Percentiles rank a stretch among this genome's conserved stretches.
phyloP scores from a whole-genome alignment of 306 rosid genomes.

The Phaseolus lunatus region DNA sequence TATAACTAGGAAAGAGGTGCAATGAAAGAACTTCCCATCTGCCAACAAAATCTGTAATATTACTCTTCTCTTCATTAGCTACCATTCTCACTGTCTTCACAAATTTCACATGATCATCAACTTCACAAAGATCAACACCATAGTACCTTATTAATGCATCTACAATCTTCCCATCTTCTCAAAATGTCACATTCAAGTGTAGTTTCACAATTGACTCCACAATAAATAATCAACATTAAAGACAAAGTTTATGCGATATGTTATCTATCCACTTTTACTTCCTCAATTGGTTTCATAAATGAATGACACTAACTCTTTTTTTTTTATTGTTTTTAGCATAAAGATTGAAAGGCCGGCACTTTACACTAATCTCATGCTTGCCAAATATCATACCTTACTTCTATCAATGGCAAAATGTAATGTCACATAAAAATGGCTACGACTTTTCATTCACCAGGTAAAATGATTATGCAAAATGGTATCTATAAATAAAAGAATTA shows the following conservation, averaged over 20 bases:
- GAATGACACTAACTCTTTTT: neutral
- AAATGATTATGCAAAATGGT: neutral
- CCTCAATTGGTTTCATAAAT: conserved; percentile 19
- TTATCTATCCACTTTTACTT: neutral
- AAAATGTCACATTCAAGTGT: neutral
- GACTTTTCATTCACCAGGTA: no score
- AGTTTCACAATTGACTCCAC: neutral
- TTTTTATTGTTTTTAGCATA: neutral
- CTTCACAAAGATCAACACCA: conserved; percentile 28
- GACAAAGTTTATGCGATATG: conserved; percentile 23
- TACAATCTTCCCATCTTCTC: neutral
- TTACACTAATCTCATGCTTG: neutral
- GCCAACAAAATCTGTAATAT: conserved; percentile 37
- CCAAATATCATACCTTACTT: neutral
- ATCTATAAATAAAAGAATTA: neutral
- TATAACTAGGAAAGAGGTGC: neutral
- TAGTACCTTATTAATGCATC: conserved; percentile 14
- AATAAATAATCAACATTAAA: neutral
- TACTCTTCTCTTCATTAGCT: conserved; percentile 30
- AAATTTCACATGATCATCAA: conserved; percentile 15
- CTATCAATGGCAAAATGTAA: neutral
- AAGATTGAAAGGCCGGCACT: conserved; percentile 24
- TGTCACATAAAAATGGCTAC: no score
- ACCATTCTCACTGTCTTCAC: neutral
- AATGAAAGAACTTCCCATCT: conserved; percentile 39